Evolutionary conservation across 202 grass and related monocot genomes (phyloP), one percentile per base, ranked within the genome.

Genomic region (Panicum virgatum): DNA sequence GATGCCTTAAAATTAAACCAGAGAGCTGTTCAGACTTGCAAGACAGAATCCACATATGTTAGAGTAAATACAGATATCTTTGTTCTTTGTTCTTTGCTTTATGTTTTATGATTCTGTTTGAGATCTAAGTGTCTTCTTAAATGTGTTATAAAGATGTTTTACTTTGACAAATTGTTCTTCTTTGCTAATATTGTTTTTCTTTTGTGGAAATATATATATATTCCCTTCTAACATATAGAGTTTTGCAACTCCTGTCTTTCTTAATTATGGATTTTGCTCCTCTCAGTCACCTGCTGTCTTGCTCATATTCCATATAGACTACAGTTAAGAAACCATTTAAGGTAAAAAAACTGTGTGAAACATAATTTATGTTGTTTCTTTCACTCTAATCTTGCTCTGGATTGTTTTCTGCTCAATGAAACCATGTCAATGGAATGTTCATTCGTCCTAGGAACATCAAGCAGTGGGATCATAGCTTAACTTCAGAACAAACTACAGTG

Each of bases 41-140:
- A 54, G 13, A 87, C 57, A 45, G 85, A 45, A 82, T 87, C 62
- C 51, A 34, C 25, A 76, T 54, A 20, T 53, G 61, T 15, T 19
- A 34, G 2, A 66, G 72, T 63, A 46, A 87, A 54, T 87, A 19
- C 44, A 54, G 13, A 36, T 77, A 27, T 18, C 51, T 76, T 76
- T 60, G 47, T 69, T 18, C 51, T 76, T 76, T 60, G 47, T 69
- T 81, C 23, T 76, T 85, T 81, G 30, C 15, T 76, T 62, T 75
- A 34, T 13, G 19, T 76, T 73, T 43, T 60, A 63, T 40, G 36
- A 36, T 30, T 62, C 50, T 53, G 36, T 48, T 50, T 75, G 61
- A 68, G n/a, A 76, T 42, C 10, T 75, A 75, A 75, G 40, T 69
- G 29, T 61, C 51, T 76, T 61, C 12, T 20, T 69, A 51, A 39